Evolutionary conservation across 345 rosid species (phyloP).

Genomic region (Heritiera littoralis): DNA sequence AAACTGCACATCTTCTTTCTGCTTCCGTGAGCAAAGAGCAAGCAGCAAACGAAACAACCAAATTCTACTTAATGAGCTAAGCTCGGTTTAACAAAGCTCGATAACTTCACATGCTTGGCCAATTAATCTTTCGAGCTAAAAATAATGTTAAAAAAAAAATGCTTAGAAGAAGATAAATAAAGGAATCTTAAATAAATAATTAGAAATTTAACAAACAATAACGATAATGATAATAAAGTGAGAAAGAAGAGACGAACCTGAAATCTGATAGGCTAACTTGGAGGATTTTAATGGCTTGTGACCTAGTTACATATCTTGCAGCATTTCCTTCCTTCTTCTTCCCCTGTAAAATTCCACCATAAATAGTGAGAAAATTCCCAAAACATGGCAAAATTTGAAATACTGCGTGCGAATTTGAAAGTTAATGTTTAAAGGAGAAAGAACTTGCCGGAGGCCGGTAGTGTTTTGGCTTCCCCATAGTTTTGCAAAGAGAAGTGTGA

Average conservation of each 20-base stretch:
- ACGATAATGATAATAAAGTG: too few species aligned
- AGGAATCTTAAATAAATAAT: not conserved
- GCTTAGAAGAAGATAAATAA: not conserved
- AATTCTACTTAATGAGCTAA: not conserved
- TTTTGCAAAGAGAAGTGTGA: conserved; percentile 1
- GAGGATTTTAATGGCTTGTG: conserved; percentile 77
- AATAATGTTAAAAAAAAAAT: not conserved
- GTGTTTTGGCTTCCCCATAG: conserved; percentile 61
- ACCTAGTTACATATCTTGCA: conserved; percentile 80
- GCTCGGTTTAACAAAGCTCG: not conserved
- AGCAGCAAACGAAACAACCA: too few species aligned
- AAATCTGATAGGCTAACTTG: conserved; percentile 69
- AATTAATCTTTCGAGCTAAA: not conserved
- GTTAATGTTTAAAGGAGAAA: not conserved
- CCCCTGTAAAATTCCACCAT: conserved; percentile 50
- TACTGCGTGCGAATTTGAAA: not conserved
- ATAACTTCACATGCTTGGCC: not conserved
- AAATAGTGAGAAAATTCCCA: not conserved
- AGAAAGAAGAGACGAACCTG: conserved; percentile 47
- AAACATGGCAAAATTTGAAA: not conserved
- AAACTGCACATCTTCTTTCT: not conserved
- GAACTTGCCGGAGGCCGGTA: conserved; percentile 73
- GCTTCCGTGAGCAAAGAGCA: not conserved
- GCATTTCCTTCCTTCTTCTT: conserved; percentile 97
- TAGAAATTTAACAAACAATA: not conserved